phyloP scores from a whole-genome alignment of 345 rosid genomes.

The Citropsis articulata region DNA sequence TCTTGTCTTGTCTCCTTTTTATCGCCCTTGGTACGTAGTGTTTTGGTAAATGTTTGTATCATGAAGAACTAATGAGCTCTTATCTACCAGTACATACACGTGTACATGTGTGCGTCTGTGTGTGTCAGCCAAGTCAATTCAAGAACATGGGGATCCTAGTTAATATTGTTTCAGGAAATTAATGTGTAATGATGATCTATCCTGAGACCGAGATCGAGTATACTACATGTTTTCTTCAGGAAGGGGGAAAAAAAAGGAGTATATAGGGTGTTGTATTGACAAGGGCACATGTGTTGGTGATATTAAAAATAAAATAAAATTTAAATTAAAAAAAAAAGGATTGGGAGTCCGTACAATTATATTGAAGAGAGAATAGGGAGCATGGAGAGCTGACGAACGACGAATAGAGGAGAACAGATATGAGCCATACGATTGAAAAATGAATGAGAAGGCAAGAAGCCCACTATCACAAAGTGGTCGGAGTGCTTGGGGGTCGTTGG shows the following conservation, averaged over 20 bases:
- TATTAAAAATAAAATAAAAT: neutral
- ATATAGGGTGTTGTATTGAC: neutral
- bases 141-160: neutral
- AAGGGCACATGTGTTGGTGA: neutral
- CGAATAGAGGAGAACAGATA: constrained; percentile 13
- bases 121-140: too few relatives aligned
- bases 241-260: too few relatives aligned
- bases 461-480: constrained; percentile 35
- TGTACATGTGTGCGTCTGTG: neutral
- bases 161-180: too few relatives aligned
- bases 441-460: neutral
- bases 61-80: neutral
- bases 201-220: too few relatives aligned
- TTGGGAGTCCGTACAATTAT: constrained; percentile 32
- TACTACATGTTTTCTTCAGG: too few relatives aligned
- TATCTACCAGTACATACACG: too few relatives aligned
- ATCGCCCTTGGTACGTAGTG: neutral
- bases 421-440: constrained; percentile 16
- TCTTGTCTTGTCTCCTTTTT: constrained; percentile 36
- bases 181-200: too few relatives aligned
- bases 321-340: neutral
- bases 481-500: constrained; percentile 37
- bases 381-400: constrained; percentile 3
- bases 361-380: neutral
- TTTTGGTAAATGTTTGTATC: neutral